Conservation (phyloP, 768 basidiomycete species). For the Lactarius pseudohatsudake region DNA sequence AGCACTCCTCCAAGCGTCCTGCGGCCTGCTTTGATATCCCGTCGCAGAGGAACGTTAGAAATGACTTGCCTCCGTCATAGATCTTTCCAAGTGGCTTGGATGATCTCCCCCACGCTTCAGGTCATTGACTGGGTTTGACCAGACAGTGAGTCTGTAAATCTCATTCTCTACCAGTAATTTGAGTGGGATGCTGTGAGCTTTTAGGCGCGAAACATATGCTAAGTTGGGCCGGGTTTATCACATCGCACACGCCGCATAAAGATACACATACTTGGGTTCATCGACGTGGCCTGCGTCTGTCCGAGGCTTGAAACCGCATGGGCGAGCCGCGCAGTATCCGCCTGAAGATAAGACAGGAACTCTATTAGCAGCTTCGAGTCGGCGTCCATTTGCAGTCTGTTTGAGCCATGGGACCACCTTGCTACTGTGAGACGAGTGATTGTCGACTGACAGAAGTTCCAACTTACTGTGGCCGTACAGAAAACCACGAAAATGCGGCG, state of each 20-base stretch:
- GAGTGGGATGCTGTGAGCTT: slow-evolving; percentile 71
- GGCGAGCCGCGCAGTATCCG: slow-evolving; percentile 64
- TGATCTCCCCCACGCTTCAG: slow-evolving; percentile 64
- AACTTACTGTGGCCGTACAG: slow-evolving; percentile 86
- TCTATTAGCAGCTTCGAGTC: slow-evolving; percentile 88
- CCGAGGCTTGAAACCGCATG: slow-evolving; percentile 62
- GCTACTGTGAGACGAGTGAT: not conserved
- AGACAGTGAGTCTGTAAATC: slow-evolving; percentile 79
- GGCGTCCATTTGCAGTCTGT: slow-evolving; percentile 83
- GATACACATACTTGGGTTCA: slow-evolving; percentile 35
- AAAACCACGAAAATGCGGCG: slow-evolving; percentile 89
- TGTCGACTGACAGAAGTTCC: not conserved
- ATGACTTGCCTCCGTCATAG: slow-evolving; percentile 57
- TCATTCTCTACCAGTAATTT: slow-evolving; percentile 88
- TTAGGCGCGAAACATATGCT: slow-evolving; percentile 46
- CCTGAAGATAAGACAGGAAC: slow-evolving; percentile 73
- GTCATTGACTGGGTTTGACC: slow-evolving; percentile 87
- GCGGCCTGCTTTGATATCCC: slow-evolving; percentile 21
- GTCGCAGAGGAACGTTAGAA: not conserved
- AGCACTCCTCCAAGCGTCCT: slow-evolving; percentile 67
- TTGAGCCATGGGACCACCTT: slow-evolving; percentile 97
- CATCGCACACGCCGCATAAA: slow-evolving; percentile 30
- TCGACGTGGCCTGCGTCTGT: slow-evolving; percentile 42
- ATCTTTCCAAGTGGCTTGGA: slow-evolving; percentile 53
- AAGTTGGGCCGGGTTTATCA: slow-evolving; percentile 49